Base-by-base conservation (phyloP, 2,329 filamentous ascomycete species). In the Penicillium aurantiogriseum region DNA sequence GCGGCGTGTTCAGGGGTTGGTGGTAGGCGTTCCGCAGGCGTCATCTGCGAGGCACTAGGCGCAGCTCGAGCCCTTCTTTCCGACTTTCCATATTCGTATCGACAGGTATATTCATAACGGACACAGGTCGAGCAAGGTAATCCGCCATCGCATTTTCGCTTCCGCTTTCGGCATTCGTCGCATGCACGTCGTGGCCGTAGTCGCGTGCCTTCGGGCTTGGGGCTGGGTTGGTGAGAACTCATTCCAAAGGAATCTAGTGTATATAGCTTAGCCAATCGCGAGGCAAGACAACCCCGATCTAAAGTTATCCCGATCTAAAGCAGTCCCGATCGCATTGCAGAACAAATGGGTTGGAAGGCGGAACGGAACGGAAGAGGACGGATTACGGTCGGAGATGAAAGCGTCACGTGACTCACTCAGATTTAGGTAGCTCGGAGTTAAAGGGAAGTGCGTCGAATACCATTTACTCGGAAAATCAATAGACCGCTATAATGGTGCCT, bases 1-100 rank as follows among this genome's bases (percentile, higher is more conserved):
- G 13, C 7, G 10, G 25, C 2, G 4, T 43, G 40, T 43, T 43
- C 21, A 15, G 40, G 13, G 4, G 13, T 25, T 27, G 23, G 15
- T n/a, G 40, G 19, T 25, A 7, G 9, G 23, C 15, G 23, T n/a
- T 9, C 40, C 4, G 13, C 19, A 0, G 23, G 23, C 15, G 21
- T 43, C 40, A 43, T 43, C 11, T 15, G 40, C 8, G 23, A 15
- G 8, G 15, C 13, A 69, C 40, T 74, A 73, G 7, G 71, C 72
- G 46, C 73, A 64, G 3, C 70, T 67, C 21, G 70, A 72, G 36
- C 72, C 65, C 10, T 63, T 27, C 40, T 43, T 64, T 5, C 68
- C 69, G 48, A 71, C 64, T 47, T 70, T 73, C 19, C 71, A 60
- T 29, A 47, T 23, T 57, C 56, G 47, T 61, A 63, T 52, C 54